Evolutionary conservation across 2,329 filamentous ascomycete genomes (phyloP), one percentile per base, ranked within the genome.

Genomic region (Furcasterigmium sp.): DNA sequence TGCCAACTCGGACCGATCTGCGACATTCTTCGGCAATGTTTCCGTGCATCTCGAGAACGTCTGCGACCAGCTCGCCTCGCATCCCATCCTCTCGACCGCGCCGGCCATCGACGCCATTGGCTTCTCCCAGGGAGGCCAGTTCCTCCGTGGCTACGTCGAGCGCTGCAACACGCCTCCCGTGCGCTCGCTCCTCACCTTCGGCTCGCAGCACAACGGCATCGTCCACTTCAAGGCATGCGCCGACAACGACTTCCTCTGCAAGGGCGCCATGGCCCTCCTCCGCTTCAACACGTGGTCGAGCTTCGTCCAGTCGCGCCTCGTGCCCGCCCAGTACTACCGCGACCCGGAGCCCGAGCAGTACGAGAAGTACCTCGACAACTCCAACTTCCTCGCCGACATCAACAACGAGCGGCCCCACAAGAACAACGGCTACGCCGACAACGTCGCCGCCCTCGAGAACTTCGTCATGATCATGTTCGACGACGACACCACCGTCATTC

Each of bases 271-370:
- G 67, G 83, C 81, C 0, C 69, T 96, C 35, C 70, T 98, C 42
- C 80, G 82, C 46, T 79, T 79, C 35, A 91, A 91, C 56, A 89
- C 86, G 3, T 98, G 90, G 88, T 80, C 79, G 30, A 59, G 65
- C 20, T 85, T 85, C 54, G 87, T 93, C 6, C 93, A 97, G 72
- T 73, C 70, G 41, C 78, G 79, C 15, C 73, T 97, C 8, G 87
- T 98, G 4, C 93, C 93, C 1, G 91, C 93, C 25, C 93, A 98
- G 70, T 98, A 98, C 70, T 97, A 85, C 72, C 85, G 91, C 41
- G 80, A 91, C 51, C 78, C 78, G 47, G 59, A 67, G 45, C 67
- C 68, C 56, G 62, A 70, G 46, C 69, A 90, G 59, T 65, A 89
- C 62, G 78, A 82, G 1, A 66, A 73, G 23, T 98, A 97, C 60